These are phyloP conservation scores for Phytophthora litchii DNA, from an alignment of 352 stramenopile genomes.

Conservation along the genomic window DNA sequence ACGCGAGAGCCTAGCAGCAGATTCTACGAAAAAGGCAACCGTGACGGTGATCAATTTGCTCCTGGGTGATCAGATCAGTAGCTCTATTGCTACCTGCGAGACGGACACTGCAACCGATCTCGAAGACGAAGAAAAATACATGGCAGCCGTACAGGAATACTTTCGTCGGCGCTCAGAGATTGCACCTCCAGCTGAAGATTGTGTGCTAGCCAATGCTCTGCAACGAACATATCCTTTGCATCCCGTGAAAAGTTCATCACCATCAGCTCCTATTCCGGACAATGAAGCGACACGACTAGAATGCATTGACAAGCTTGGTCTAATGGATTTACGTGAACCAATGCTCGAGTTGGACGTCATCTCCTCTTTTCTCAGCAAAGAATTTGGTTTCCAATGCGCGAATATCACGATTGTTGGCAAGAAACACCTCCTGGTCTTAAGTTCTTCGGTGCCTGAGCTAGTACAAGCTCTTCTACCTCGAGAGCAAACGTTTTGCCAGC, in stretches of 20 bases:
- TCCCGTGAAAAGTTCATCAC: conserved; percentile 17
- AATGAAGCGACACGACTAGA: conserved; percentile 44
- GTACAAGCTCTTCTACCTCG: conserved; percentile 34
- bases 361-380: conserved; percentile 45
- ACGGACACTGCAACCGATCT: background rate
- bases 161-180: conserved; percentile 21
- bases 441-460: conserved; percentile 38
- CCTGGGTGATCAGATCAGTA: conserved; percentile 1
- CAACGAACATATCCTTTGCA: conserved; percentile 41
- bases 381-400: conserved; percentile 48
- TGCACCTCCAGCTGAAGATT: conserved; percentile 20
- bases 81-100: background rate
- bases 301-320: conserved; percentile 33
- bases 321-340: conserved; percentile 40
- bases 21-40: conserved; percentile 8
- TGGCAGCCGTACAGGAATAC: conserved; percentile 33
- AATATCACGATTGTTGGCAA: conserved; percentile 59
- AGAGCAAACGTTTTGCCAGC: conserved; percentile 56
- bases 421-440: conserved; percentile 43
- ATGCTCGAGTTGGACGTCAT: conserved; percentile 54
- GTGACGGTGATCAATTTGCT: conserved; percentile 42
- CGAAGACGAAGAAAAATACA: conserved; percentile 21
- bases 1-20: background rate
- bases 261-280: conserved; percentile 31
- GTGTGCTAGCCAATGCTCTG: conserved; percentile 39